phyloP scores from a whole-genome alignment of 1,139 yeast species.

The Entelexis sorbosivorans region DNA sequence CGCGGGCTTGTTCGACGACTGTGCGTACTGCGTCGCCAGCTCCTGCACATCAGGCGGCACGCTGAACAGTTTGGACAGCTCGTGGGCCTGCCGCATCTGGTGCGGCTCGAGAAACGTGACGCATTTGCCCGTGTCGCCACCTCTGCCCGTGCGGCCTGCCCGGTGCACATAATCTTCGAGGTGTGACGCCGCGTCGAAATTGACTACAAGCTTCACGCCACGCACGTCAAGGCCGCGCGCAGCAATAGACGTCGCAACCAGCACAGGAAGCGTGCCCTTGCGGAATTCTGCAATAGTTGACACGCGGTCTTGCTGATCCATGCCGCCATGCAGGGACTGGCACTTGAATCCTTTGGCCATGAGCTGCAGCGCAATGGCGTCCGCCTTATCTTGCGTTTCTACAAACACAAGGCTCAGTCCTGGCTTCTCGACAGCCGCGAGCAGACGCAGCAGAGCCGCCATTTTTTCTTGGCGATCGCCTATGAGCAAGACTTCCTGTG shows the following conservation, averaged over 20 bases:
- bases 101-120: constrained; percentile 55
- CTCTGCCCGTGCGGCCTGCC: constrained; percentile 94
- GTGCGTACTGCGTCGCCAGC: constrained; percentile 45
- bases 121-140: constrained; percentile 70
- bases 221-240: constrained; percentile 93
- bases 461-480: constrained; percentile 43
- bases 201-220: constrained; percentile 64
- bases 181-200: constrained; percentile 83
- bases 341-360: constrained; percentile 47
- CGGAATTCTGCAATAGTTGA: constrained; percentile 65
- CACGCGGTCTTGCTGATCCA: constrained; percentile 76
- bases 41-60: constrained; percentile 42
- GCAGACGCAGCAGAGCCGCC: constrained; percentile 40
- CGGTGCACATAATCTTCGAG: constrained; percentile 95
- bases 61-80: constrained; percentile 45
- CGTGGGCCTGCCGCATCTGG: constrained; percentile 46
- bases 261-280: constrained; percentile 46
- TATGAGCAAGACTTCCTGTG: constrained; percentile 55
- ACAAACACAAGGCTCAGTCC: constrained; percentile 48
- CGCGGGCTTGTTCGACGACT: constrained; percentile 40
- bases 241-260: constrained; percentile 87
- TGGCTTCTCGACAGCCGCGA: constrained; percentile 37
- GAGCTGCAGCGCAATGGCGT: constrained; percentile 50
- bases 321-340: constrained; percentile 82
- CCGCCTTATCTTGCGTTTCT: constrained; percentile 77